Base-by-base conservation (phyloP, 306 rosid genomes). In the Vigna hirtella region DNA sequence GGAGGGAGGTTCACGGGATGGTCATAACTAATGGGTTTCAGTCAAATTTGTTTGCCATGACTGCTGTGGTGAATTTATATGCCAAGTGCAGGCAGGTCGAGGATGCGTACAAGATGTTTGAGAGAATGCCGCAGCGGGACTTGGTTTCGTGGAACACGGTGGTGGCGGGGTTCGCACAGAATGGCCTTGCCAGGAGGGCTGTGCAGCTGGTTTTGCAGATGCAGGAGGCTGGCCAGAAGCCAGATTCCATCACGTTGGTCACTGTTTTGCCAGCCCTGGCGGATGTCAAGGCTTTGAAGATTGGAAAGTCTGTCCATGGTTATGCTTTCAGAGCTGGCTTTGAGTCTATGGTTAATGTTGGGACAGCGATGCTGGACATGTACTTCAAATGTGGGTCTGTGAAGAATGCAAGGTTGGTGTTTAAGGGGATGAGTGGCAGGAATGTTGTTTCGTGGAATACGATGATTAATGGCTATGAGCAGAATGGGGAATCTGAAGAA, bases 401-500 rank as follows among this genome's bases (percentile, higher is more conserved):
- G 32, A 85, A 78, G 80, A 78, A 76, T 47, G 90, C 90, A 4
- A 76, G 89, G 66, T 77, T 84, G 79, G 79, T 89, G 79, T 94
- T 94, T 13, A 70, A 87, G 70, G 55, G 84, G 70, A 94, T 94
- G 93, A 77, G 66, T 16, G 86, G 84, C 28, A 92, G 55, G 84
- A 94, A 77, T 73, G 93, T 87, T 77, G 92, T 94, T 80, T 87
- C 98, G 0, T 94, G 98, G 98, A 94, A 94, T 72, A 89, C 97
- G 16, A 83, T 94, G 95, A 90, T 94, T 58, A 89, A 82, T 73
- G 98, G 97, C 49, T 91, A 74, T 73, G 97, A 84, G 16, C 90
- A 89, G 66, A 88, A 64, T 75, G 98, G 88, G 2, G 87, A 90
- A 53, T 76, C 94, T 28, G 87, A 83, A 77, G 93, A 88, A 75